A percentile compares a stretch with the other conserved stretches of the same genome.
These are phyloP conservation scores for Pyricularia sp. DNA, from an alignment of 2,329 filamentous ascomycete species.

Conservation along the genomic window DNA sequence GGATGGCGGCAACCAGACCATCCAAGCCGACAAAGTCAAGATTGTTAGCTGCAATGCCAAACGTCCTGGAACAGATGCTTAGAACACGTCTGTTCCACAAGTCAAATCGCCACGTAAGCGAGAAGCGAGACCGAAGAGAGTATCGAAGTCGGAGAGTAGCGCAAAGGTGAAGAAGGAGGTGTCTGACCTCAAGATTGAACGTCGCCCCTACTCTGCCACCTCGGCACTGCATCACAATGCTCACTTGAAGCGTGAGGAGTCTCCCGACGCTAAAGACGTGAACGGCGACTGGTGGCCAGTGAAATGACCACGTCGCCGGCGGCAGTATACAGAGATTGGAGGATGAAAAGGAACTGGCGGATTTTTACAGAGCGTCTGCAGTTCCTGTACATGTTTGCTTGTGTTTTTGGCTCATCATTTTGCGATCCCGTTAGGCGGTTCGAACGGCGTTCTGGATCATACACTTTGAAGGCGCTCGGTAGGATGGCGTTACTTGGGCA, in stretches of 20 bases:
- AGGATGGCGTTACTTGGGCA: background rate
- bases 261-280: background rate
- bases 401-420: background rate
- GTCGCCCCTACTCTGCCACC: background rate
- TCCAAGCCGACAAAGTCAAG: slow-evolving; percentile 80
- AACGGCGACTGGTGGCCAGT: background rate
- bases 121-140: background rate
- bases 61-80: slow-evolving; percentile 15
- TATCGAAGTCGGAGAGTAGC: background rate
- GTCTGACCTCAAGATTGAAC: background rate
- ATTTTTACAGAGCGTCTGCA: background rate
- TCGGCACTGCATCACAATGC: background rate
- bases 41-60: slow-evolving; percentile 98
- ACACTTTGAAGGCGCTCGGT: background rate
- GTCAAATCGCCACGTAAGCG: background rate
- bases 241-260: background rate
- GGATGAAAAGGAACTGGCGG: background rate
- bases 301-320: background rate
- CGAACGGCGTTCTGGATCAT: background rate
- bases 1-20: slow-evolving; percentile 59
- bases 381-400: background rate
- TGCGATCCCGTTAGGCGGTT: background rate
- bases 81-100: background rate
- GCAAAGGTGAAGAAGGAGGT: background rate
- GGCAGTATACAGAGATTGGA: background rate